Base-by-base conservation (phyloP, 768 basidiomycete genomes). In the Boletus coccyginus region DNA sequence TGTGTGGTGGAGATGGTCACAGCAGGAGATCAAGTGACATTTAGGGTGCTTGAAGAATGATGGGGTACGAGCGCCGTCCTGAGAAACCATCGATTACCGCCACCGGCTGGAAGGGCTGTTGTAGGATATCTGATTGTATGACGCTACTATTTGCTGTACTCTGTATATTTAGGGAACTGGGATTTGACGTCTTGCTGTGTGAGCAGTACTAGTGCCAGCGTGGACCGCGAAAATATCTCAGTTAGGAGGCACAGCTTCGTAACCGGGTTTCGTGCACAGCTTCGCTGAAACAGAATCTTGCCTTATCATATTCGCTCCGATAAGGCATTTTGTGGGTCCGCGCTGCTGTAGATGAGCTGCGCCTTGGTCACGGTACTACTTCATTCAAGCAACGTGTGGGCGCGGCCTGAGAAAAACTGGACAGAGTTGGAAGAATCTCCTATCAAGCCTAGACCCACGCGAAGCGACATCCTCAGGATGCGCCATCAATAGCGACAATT, bases 321-420 rank as follows among this genome's bases (percentile, higher is more conserved):
- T 57, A 52, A 42, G 39, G 53, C 12, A 7, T 31, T 48, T 47
- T 57, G 66, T 66, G 19, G 57, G 65, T 59, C 66, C 65, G 41
- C 50, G 39, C 54, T 68, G 60, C 60, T 59, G 65, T 65, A 19
- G 7, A 47, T 9, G 48, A 48, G n/a, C 52, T 63, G 55, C 59
- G 64, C 47, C 31, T 7, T 31, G 45, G n/a, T 53, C 54, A 44
- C 40, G 6, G n/a, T 53, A 31, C 27, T 52, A 46, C 56, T 27
- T 32, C 52, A 24, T 29, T 31, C 21, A 21, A 35, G 52, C 49
- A 46, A 42, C 29, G 13, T 47, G 54, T 45, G 41, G 47, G 44
- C 38, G 43, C 13, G 12, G 19, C 46, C 46, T 59, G 59, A 47
- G 48, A 62, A 52, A 27, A 41, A 14, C 17, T 14, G 32, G 5